Percentiles rank a stretch among this genome's conserved stretches.
These are phyloP conservation scores for Chlorella sp. DNA, from an alignment of 139 green algal species.

Conservation along the genomic window DNA sequence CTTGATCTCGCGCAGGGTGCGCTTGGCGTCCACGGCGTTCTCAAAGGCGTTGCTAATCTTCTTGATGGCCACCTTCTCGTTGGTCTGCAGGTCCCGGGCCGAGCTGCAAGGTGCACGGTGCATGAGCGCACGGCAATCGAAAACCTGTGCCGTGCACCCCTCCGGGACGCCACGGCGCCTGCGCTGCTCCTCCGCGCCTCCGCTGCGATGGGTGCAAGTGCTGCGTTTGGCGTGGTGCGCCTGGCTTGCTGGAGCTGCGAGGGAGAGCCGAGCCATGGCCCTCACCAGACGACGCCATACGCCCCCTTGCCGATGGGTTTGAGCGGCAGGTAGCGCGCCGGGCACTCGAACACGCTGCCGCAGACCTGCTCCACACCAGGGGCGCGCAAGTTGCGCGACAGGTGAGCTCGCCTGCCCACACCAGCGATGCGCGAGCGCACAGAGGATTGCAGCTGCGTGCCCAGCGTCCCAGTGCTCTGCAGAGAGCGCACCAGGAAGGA, in stretches of 20 bases:
- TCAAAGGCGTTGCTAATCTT: slow-evolving; percentile 96
- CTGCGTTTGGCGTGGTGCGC: no score
- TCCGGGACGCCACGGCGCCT: no score
- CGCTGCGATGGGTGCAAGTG: no score
- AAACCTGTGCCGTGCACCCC: no score
- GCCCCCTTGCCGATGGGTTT: slow-evolving; percentile 93
- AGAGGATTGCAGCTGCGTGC: no score
- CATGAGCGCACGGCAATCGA: not conserved
- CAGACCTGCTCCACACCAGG: slow-evolving; percentile 47
- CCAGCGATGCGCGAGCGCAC: no score
- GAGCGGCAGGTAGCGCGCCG: slow-evolving; percentile 46
- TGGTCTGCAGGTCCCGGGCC: slow-evolving; percentile 38
- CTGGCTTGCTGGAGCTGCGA: no score
- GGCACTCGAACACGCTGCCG: slow-evolving; percentile 54
- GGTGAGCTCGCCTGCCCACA: no score
- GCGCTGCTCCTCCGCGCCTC: no score
- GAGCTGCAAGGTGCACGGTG: slow-evolving; percentile 30
- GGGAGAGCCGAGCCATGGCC: no score
- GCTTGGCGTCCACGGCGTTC: slow-evolving; percentile 85
- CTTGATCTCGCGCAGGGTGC: slow-evolving; percentile 93
- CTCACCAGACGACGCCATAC: slow-evolving; percentile 96
- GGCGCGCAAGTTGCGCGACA: no score
- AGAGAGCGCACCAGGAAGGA: not conserved
- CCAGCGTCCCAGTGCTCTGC: no score
- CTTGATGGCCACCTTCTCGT: slow-evolving; percentile 87